A percentile compares a stretch with the other conserved stretches of the same genome.
Evolutionary conservation across 1,284 basidiomycete species (phyloP).

Genomic region (Hypsizygus ulmarius): DNA sequence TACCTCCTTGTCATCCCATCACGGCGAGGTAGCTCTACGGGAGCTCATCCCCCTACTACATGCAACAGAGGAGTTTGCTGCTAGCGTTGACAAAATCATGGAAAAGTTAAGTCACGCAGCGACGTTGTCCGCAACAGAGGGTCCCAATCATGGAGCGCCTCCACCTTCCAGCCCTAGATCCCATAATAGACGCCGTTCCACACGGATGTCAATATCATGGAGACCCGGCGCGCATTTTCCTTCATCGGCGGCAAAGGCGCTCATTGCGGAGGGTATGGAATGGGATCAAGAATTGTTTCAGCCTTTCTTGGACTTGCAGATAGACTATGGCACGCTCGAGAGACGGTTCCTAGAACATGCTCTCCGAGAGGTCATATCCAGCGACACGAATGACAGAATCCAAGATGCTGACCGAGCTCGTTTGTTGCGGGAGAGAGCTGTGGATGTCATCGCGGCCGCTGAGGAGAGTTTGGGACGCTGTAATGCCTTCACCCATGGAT

Average conservation of each 20-base stretch:
- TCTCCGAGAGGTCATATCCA: slow-evolving; percentile 44
- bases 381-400: slow-evolving; percentile 35
- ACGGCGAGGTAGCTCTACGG: slow-evolving; percentile 61
- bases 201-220: slow-evolving; percentile 73
- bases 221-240: slow-evolving; percentile 42
- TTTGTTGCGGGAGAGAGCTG: slow-evolving; percentile 65
- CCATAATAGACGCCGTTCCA: slow-evolving; percentile 50
- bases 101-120: slow-evolving; percentile 53
- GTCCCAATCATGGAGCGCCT: slow-evolving; percentile 6
- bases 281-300: slow-evolving; percentile 93
- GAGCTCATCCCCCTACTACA: slow-evolving; percentile 72
- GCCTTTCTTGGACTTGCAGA: slow-evolving; percentile 87
- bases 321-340: slow-evolving; percentile 79
- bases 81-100: slow-evolving; percentile 67
- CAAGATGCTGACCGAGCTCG: slow-evolving; percentile 57
- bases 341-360: slow-evolving; percentile 60
- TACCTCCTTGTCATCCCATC: slow-evolving; percentile 58
- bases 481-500: slow-evolving; percentile 82
- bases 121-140: slow-evolving; percentile 7
- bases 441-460: slow-evolving; percentile 71
- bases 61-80: slow-evolving; percentile 79
- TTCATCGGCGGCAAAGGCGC: slow-evolving; percentile 32
- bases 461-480: slow-evolving; percentile 80
- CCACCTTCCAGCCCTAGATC: slow-evolving; percentile 11
- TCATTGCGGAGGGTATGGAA: slow-evolving; percentile 45